Percentiles rank a stretch among this genome's conserved stretches.
These are phyloP conservation scores for Xanthoceras sorbifolium DNA, from an alignment of 345 rosid genomes.

Conservation along the genomic window DNA sequence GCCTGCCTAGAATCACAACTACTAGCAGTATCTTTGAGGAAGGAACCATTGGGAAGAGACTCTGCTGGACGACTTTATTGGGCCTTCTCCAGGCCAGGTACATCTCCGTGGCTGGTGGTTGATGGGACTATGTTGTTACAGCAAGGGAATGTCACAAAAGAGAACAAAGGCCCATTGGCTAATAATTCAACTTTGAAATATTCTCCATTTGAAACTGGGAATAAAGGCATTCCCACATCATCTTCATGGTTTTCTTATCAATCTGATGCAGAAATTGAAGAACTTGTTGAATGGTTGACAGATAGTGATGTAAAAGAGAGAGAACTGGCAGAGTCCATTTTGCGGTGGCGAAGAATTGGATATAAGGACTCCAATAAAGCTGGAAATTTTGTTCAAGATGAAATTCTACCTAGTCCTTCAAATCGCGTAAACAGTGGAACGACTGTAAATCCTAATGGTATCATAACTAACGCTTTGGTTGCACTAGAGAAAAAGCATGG, in stretches of 20 bases:
- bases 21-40: conserved; percentile 28
- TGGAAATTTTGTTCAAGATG: conserved; percentile 6
- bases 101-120: conserved; percentile 32
- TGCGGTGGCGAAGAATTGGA: conserved; percentile 18
- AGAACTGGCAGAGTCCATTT: conserved; percentile 31
- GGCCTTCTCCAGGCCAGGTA: conserved; percentile 34
- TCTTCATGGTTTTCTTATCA: conserved; percentile 34
- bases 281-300: conserved; percentile 35
- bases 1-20: conserved; percentile 27
- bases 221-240: conserved; percentile 7
- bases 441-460: conserved; percentile 9
- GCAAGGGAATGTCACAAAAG: not conserved
- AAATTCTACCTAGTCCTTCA: conserved; percentile 1
- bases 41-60: conserved; percentile 38
- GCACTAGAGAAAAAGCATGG: conserved; percentile 34
- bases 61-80: conserved; percentile 40
- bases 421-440: not conserved
- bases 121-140: conserved; percentile 24
- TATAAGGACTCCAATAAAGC: conserved; percentile 4
- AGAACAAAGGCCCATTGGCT: not conserved
- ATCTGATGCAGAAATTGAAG: conserved; percentile 35
- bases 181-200: not conserved
- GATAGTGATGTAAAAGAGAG: conserved; percentile 25
- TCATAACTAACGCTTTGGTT: conserved; percentile 27
- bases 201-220: not conserved